phyloP scores from a whole-genome alignment of 257 asterid species.

The Pogostemon cablin region DNA sequence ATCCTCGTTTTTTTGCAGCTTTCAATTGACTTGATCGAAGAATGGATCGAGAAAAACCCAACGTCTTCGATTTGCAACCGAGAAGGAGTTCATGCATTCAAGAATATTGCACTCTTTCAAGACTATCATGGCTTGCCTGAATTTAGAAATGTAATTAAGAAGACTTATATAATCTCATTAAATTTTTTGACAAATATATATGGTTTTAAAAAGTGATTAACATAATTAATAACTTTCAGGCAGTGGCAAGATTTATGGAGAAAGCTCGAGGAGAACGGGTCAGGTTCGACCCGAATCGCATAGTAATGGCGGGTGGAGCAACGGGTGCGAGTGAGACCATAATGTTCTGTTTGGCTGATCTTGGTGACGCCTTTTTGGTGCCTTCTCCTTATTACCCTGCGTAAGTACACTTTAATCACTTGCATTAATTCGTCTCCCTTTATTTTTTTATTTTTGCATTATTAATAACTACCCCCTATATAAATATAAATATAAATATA shows the following conservation, averaged over 20 bases:
- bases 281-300: conserved; percentile 62
- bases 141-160: conserved; percentile 54
- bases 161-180: background rate
- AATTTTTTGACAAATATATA: too few relatives aligned
- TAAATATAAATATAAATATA: too few relatives aligned
- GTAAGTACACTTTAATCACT: conserved; percentile 39
- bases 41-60: conserved; percentile 68
- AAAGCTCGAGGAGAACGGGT: conserved; percentile 65
- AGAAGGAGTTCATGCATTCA: conserved; percentile 63
- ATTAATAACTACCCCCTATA: background rate
- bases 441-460: background rate
- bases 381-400: conserved; percentile 91
- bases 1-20: conserved; percentile 51
- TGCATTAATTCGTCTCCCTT: background rate
- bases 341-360: conserved; percentile 74
- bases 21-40: conserved; percentile 51
- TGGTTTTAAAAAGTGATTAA: too few relatives aligned
- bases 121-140: conserved; percentile 83
- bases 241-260: conserved; percentile 70
- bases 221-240: conserved; percentile 43
- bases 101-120: conserved; percentile 62
- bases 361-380: conserved; percentile 72
- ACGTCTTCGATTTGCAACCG: conserved; percentile 65
- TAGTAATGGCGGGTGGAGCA: conserved; percentile 90
- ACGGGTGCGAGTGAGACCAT: conserved; percentile 76